A percentile compares a stretch with the other conserved stretches of the same genome.
phyloP scores from a whole-genome alignment of 805 yeast species.

The Alloascoidea africana region DNA sequence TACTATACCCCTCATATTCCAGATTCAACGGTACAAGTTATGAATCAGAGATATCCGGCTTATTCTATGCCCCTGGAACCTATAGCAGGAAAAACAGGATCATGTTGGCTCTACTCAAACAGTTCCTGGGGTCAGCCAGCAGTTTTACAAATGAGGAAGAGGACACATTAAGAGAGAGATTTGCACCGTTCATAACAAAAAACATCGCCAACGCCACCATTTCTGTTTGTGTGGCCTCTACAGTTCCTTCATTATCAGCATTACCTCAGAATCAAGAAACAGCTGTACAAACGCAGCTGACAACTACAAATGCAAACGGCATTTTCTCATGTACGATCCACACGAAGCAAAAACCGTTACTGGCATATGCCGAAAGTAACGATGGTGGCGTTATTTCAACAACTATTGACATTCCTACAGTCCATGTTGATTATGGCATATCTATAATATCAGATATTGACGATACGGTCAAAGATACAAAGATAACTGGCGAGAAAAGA shows the following conservation, averaged over 20 bases:
- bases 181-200: slow-evolving; percentile 56
- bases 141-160: slow-evolving; percentile 18
- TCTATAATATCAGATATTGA: slow-evolving; percentile 85
- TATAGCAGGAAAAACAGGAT: slow-evolving; percentile 58
- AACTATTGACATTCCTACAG: slow-evolving; percentile 4
- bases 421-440: slow-evolving; percentile 28
- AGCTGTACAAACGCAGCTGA: slow-evolving; percentile 33
- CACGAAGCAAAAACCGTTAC: slow-evolving; percentile 43
- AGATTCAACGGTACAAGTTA: slow-evolving; percentile 22
- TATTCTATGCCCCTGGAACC: slow-evolving; percentile 53
- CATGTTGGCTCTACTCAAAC: slow-evolving; percentile 52
- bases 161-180: slow-evolving; percentile 41
- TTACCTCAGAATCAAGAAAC: slow-evolving; percentile 8
- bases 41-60: slow-evolving; percentile 56
- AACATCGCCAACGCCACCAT: slow-evolving; percentile 44
- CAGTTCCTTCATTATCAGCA: too few species aligned
- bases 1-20: slow-evolving; percentile 44
- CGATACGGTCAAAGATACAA: slow-evolving; percentile 85
- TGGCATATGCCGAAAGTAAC: slow-evolving; percentile 19
- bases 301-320: slow-evolving; percentile 33
- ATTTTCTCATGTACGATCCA: slow-evolving; percentile 37
- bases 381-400: slow-evolving; percentile 9
- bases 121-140: slow-evolving; percentile 31
- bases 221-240: too few species aligned
- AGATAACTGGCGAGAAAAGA: slow-evolving; percentile 78